phyloP scores from a whole-genome alignment of 257 asterid genomes.

The Orobanche coerulescens region DNA sequence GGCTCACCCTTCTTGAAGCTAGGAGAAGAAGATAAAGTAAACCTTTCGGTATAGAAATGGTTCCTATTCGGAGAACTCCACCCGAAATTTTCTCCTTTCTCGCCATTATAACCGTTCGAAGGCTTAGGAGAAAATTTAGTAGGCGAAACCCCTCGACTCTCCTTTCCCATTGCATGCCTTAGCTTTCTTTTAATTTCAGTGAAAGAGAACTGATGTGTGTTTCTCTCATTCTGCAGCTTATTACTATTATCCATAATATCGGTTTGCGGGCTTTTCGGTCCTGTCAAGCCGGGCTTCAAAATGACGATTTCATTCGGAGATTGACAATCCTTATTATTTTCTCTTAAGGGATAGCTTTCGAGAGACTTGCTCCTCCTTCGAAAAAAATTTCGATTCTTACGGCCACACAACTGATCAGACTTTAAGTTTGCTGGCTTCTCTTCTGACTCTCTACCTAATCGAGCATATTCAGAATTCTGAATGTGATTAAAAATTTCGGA shows the following conservation, averaged over 20 bases:
- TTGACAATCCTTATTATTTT: constrained; percentile 39
- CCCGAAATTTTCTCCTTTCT: constrained; percentile 53
- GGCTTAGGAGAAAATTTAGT: constrained; percentile 29
- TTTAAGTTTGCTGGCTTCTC: constrained; percentile 33
- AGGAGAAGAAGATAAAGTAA: constrained; percentile 42
- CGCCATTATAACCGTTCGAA: constrained; percentile 34
- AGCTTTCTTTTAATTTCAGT: constrained; percentile 77
- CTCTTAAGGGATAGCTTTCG: constrained; percentile 42
- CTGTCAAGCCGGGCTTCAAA: constrained; percentile 66
- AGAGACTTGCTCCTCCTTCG: constrained; percentile 74
- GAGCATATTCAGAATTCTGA: constrained; percentile 38
- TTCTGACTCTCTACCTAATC: constrained; percentile 28
- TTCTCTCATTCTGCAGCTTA: constrained; percentile 37
- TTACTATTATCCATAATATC: constrained; percentile 24
- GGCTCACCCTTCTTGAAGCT: constrained; percentile 41
- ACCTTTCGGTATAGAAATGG: constrained; percentile 73
- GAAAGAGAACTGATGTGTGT: constrained; percentile 62
- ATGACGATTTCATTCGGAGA: constrained; percentile 55
- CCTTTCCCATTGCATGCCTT: constrained; percentile 82
- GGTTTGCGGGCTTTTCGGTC: constrained; percentile 35
- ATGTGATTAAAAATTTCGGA: constrained; percentile 44
- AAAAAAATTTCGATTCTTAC: constrained; percentile 48
- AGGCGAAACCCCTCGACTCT: constrained; percentile 34
- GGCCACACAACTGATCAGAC: constrained; percentile 39
- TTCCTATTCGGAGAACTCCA: constrained; percentile 95